Base-by-base conservation (phyloP, 139 green algal species). In the Chlorella vulgaris region DNA sequence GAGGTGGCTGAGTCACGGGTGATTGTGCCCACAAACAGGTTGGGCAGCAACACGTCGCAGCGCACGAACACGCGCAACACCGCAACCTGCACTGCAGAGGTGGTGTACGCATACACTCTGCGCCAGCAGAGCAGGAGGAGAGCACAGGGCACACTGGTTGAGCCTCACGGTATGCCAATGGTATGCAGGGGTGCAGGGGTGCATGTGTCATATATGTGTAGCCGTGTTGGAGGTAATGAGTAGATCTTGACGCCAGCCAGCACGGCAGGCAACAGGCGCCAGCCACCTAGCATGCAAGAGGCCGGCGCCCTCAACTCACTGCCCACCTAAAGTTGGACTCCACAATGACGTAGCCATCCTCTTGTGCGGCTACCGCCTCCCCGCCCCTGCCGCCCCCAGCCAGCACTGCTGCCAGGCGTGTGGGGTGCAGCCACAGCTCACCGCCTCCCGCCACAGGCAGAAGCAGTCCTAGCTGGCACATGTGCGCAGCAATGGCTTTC, bases 21-120 rank as follows among this genome's bases (percentile, higher is more conserved):
- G 39, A 98, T 84, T 28, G 84, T 91, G 69, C 94, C 94, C 36
- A 98, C 93, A 87, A 94, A 95, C 74, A 97, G 86, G 87, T 98
- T 97, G 74, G 95, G 95, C 80, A 97, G 93, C 39, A 93, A 58
- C 42, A 85, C 92, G 74, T 98, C 95, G n/a, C 84, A 88, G 40
- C 86, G 86, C 50, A 89, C 85, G 74, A 98, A 95, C 43, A 94
- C 84, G 62, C 89, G 66, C 69, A 98, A 83, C 28, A 97, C 86
- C 13, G 92, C 87, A 2, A 85, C 73, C 79, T 93, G 88, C 18
- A 96, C 61, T 7, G 83, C 50, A 1, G 89, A 95, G 31, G 81
- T 84, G 2, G 93, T 96, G 86, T 97, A 96, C 0, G 93, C 94
- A 75, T 97, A 96, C 81, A 97, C 88, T 33, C 92, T 96, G 91